These are phyloP conservation scores for Uronychia binucleata DNA, from an alignment of 73 alveolate species.

Conservation along the genomic window DNA sequence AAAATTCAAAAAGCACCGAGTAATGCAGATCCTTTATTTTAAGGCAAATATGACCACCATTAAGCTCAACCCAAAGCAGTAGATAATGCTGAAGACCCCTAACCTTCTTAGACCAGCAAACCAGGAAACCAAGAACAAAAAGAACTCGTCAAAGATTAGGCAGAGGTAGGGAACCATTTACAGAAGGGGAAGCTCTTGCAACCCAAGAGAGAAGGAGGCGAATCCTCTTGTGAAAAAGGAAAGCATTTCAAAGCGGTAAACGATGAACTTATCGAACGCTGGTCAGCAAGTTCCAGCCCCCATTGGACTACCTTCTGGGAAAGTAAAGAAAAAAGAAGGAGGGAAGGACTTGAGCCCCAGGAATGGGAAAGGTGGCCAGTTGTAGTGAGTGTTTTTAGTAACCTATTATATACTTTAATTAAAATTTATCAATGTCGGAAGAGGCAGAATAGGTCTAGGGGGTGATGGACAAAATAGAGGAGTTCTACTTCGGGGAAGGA, in stretches of 20 bases:
- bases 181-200: background rate
- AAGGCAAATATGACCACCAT: background rate
- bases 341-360: constrained; percentile 18
- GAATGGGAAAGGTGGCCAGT: background rate
- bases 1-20: background rate
- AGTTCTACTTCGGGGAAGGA: constrained; percentile 67
- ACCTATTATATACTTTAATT: background rate
- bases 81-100: background rate
- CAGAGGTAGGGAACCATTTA: background rate
- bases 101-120: background rate
- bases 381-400: background rate
- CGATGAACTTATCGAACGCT: background rate
- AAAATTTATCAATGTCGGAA: background rate
- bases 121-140: background rate
- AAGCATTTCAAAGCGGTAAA: background rate
- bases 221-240: background rate
- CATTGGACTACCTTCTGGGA: background rate
- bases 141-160: background rate
- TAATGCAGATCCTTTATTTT: background rate
- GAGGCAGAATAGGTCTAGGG: constrained; percentile 18
- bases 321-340: background rate
- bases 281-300: background rate
- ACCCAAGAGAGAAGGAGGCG: background rate
- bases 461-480: constrained; percentile 55
- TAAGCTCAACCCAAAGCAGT: background rate